Evolutionary conservation across 179 eudicot genomes (phyloP).

Genomic region (Vitellaria paradoxa): DNA sequence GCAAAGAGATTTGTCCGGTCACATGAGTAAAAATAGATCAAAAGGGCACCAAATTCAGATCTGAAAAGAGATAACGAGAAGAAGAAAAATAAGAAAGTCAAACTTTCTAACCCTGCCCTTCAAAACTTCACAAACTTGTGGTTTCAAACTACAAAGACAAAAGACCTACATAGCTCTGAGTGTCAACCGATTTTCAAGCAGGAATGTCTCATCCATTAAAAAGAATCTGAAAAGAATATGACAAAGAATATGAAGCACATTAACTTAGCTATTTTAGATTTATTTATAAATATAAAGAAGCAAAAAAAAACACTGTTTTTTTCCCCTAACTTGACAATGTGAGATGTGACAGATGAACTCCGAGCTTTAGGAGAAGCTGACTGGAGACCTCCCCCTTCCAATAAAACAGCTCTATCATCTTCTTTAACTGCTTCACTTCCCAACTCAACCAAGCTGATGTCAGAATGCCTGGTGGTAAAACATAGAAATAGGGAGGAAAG

Average conservation of each 20-base stretch:
- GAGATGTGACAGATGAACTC: conserved; percentile 51
- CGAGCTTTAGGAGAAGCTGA: conserved; percentile 59
- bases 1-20: conserved; percentile 62
- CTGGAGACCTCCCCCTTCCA: conserved; percentile 84
- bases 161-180: conserved; percentile 84
- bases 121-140: not conserved
- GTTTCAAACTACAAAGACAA: conserved; percentile 10
- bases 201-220: conserved; percentile 81
- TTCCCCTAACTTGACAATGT: conserved; percentile 52
- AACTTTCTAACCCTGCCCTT: conserved; percentile 4
- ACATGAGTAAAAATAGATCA: conserved; percentile 54
- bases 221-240: conserved; percentile 51
- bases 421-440: conserved; percentile 67
- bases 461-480: conserved; percentile 69
- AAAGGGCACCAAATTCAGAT: conserved; percentile 54
- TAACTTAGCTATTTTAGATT: not conserved
- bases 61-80: conserved; percentile 22
- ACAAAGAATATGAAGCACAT: conserved; percentile 1
- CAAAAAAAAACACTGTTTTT: not conserved
- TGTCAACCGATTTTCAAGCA: conserved; percentile 78
- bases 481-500: conserved; percentile 12
- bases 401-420: conserved; percentile 74
- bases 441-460: conserved; percentile 73
- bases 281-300: not conserved
- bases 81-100: not conserved